These are phyloP conservation scores for Termitomyces sp. DNA, from an alignment of 1,284 basidiomycete species.

Conservation along the genomic window DNA sequence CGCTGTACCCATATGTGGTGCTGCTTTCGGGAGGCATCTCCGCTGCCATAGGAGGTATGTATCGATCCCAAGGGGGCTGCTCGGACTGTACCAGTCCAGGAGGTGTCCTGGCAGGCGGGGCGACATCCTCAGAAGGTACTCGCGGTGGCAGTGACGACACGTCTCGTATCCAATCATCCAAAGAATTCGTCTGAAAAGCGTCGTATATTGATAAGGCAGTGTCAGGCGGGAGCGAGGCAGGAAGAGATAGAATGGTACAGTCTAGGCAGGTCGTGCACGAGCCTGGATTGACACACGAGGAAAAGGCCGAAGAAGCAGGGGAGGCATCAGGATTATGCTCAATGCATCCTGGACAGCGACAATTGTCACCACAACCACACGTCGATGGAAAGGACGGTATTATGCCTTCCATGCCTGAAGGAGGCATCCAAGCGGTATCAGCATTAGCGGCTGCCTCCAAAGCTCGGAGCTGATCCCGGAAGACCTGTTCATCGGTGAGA, in stretches of 20 bases:
- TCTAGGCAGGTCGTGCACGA: constrained; percentile 54
- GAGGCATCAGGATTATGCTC: constrained; percentile 37
- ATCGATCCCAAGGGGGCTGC: constrained; percentile 15
- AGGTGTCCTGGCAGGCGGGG: not conserved
- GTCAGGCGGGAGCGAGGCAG: constrained; percentile 27
- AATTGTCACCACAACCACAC: constrained; percentile 51
- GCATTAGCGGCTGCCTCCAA: constrained; percentile 14
- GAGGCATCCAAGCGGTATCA: constrained; percentile 6
- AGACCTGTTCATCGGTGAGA: constrained; percentile 21
- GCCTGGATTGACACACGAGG: constrained; percentile 40
- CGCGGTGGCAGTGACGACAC: constrained; percentile 19
- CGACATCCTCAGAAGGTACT: not conserved
- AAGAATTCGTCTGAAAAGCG: constrained; percentile 28
- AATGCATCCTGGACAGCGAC: constrained; percentile 49
- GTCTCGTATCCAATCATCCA: constrained; percentile 50
- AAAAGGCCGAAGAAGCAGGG: constrained; percentile 25
- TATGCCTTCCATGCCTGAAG: not conserved
- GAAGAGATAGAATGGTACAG: constrained; percentile 49
- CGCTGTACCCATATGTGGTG: constrained; percentile 5
- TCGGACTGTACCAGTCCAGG: not conserved
- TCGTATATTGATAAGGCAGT: constrained; percentile 23
- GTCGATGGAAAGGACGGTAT: constrained; percentile 22
- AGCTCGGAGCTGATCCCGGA: constrained; percentile 20
- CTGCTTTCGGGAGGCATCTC: not conserved
- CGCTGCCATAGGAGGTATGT: constrained; percentile 9